phyloP scores from a whole-genome alignment of 1,139 yeast genomes.

The Blastobotrys proliferans region DNA sequence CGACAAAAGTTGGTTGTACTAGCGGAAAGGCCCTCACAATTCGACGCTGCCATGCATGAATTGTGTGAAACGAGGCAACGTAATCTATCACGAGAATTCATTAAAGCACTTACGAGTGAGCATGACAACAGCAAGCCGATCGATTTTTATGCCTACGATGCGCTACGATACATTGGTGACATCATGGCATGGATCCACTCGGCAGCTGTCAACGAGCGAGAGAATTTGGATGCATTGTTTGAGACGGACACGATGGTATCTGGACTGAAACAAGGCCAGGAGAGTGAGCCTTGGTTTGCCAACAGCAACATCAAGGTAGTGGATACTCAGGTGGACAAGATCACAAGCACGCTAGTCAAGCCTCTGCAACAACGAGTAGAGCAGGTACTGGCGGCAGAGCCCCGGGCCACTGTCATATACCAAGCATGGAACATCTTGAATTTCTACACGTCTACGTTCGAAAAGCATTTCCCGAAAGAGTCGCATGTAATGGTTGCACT shows the following conservation, averaged over 20 bases:
- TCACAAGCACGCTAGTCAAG: conserved; percentile 47
- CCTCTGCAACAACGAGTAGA: conserved; percentile 55
- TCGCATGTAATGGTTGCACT: conserved; percentile 26
- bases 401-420: conserved; percentile 50
- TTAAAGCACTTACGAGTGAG: conserved; percentile 54
- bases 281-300: conserved; percentile 28
- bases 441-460: conserved; percentile 66
- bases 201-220: conserved; percentile 84
- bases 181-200: conserved; percentile 86
- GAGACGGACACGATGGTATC: conserved; percentile 38
- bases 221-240: conserved; percentile 58
- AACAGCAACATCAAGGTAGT: conserved; percentile 21
- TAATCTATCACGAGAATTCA: conserved; percentile 39
- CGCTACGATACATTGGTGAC: conserved; percentile 80
- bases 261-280: conserved; percentile 28
- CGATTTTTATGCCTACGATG: conserved; percentile 70
- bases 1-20: conserved; percentile 31
- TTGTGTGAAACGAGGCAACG: conserved; percentile 33
- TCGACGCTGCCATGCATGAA: conserved; percentile 32
- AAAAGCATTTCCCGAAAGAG: conserved; percentile 36
- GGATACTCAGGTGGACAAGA: conserved; percentile 39
- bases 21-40: conserved; percentile 38
- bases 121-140: conserved; percentile 45
- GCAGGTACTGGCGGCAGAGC: conserved; percentile 63
- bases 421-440: conserved; percentile 60